These are phyloP conservation scores for Kuraishia cidri DNA, from an alignment of 805 yeast species.

Conservation along the genomic window DNA sequence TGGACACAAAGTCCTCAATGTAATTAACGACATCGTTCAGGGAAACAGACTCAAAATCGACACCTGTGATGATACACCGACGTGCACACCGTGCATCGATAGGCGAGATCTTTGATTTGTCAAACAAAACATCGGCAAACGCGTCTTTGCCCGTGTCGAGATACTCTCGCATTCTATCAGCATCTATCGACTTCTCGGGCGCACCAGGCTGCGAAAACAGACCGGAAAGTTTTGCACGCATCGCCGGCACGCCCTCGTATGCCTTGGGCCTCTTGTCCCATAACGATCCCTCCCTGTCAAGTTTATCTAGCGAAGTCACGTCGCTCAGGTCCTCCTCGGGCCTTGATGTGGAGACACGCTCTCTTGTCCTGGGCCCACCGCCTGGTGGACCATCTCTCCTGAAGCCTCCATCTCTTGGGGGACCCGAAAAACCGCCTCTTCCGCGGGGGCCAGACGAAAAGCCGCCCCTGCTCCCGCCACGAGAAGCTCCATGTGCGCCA, in stretches of 20 bases:
- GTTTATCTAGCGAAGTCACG: constrained; percentile 38
- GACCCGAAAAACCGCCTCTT: neutral
- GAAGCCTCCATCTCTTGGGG: constrained; percentile 1
- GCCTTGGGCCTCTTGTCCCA: constrained; percentile 75
- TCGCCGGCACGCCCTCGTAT: constrained; percentile 66
- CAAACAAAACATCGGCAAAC: constrained; percentile 8
- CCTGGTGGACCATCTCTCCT: neutral
- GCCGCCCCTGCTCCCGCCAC: no score
- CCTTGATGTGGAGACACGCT: neutral
- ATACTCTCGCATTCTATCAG: constrained; percentile 26
- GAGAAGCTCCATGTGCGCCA: no score
- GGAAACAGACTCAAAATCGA: constrained; percentile 3
- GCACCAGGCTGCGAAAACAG: constrained; percentile 68
- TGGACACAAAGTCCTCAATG: constrained; percentile 33
- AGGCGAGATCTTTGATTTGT: constrained; percentile 14
- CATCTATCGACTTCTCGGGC: constrained; percentile 28
- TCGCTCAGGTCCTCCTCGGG: constrained; percentile 22
- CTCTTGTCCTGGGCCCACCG: no score
- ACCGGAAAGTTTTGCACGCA: constrained; percentile 72
- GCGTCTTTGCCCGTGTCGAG: constrained; percentile 10
- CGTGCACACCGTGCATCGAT: constrained; percentile 14
- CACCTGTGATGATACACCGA: constrained; percentile 12
- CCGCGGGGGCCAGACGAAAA: neutral
- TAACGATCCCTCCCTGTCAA: constrained; percentile 38
- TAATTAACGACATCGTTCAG: constrained; percentile 27